Base-by-base conservation (phyloP, 1,284 basidiomycete genomes). In the Thelephora terrestris region DNA sequence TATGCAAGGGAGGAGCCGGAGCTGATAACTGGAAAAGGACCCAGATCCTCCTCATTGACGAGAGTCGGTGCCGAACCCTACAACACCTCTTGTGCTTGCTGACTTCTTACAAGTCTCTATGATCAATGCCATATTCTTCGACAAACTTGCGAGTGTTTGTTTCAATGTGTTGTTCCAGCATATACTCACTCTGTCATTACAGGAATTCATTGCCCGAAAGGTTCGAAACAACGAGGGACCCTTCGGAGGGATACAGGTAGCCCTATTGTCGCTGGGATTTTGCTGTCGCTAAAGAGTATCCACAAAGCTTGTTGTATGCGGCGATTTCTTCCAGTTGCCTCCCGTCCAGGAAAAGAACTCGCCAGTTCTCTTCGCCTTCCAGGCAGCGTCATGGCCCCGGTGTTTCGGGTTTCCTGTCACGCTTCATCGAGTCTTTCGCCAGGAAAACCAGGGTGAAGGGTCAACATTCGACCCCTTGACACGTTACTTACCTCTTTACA, bases 321-420 rank as follows among this genome's bases (percentile, higher is more conserved):
- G 86, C 6, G 86, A 89, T 62, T 89, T 89, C 60, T 86, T 79
- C 62, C 86, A 91, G 62, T 68, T 90, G 2, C 87, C 87, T 4
- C 87, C 86, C 0, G 85, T 90, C 2, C 73, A 75, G 17, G 70
- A 73, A 7, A 61, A 63, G 29, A 59, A 58, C 0, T 58, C 59
- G 7, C 68, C 62, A 7, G 57, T 50, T 5, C 47, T 51, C 2
- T 87, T 84, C 54, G 76, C 78, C 3, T 90, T 90, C 57, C 79
- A 87, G 52, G 79, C 86, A 0, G 61, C 68, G 43, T 72, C 71
- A 4, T 91, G 87, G 87, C 23, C 55, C 2, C 45, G 50, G 29
- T 75, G 74, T 46, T 62, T 78, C 20, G 64, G 65, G 0, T 52
- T 55, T 16, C 68, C 63, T 46, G 58, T 69, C 14, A 54, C 59